Percentiles rank a stretch among this genome's conserved stretches.
Conservation (phyloP, 2,329 filamentous ascomycete species). For the Phaeosphaeriaceae sp. region DNA sequence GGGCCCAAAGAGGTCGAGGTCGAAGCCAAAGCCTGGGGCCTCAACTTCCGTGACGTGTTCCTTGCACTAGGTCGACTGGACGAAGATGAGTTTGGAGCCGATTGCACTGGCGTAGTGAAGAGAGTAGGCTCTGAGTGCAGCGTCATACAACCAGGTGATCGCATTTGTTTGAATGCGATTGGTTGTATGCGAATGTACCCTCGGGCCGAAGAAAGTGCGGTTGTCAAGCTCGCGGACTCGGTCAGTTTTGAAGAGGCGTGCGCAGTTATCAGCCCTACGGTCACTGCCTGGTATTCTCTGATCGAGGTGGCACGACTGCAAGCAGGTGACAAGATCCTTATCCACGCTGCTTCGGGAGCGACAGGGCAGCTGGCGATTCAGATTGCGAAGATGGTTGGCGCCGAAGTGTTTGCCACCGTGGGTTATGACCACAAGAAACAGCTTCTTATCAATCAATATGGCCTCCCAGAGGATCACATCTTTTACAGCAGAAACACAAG, state of each 20-base stretch:
- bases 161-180: too few relatives aligned
- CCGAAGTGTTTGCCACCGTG: slow-evolving; percentile 36
- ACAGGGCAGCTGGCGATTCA: slow-evolving; percentile 15
- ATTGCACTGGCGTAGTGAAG: too few relatives aligned
- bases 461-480: slow-evolving; percentile 27
- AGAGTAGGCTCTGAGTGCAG: too few relatives aligned
- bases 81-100: too few relatives aligned
- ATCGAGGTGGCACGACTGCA: slow-evolving; percentile 16
- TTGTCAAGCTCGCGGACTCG: slow-evolving; percentile 12
- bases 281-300: slow-evolving; percentile 24
- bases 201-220: not conserved
- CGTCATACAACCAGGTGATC: too few relatives aligned
- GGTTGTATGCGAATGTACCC: too few relatives aligned
- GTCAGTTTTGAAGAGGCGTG: slow-evolving; percentile 22
- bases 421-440: slow-evolving; percentile 17
- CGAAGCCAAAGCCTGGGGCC: too few relatives aligned
- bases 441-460: slow-evolving; percentile 3
- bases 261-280: slow-evolving; percentile 18
- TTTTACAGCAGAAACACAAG: slow-evolving; percentile 28
- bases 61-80: too few relatives aligned
- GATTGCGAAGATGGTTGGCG: slow-evolving; percentile 19
- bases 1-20: too few relatives aligned
- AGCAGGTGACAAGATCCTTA: slow-evolving; percentile 30
- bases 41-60: too few relatives aligned
- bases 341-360: slow-evolving; percentile 30